Evolutionary conservation across 2,329 filamentous ascomycete species (phyloP).

Genomic region (Aspergillus sergii): DNA sequence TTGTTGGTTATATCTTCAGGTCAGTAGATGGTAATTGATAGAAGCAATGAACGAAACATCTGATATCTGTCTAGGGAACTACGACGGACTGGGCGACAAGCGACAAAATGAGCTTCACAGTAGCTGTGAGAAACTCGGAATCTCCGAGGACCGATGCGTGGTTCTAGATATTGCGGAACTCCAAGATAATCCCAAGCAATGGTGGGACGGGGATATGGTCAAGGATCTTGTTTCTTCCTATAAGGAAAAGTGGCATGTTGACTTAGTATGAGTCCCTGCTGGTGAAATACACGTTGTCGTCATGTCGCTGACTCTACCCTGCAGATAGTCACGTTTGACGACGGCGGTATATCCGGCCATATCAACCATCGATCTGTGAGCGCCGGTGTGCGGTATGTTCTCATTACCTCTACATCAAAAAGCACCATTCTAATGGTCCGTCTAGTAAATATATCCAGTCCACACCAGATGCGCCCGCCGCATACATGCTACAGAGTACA

Average conservation of each 20-base stretch:
- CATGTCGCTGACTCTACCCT: background rate
- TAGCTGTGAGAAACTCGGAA: constrained; percentile 24
- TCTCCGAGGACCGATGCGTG: constrained; percentile 35
- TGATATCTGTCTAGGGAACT: constrained; percentile 14
- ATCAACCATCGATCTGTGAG: constrained; percentile 47
- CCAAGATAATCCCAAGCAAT: constrained; percentile 42
- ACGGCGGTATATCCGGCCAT: constrained; percentile 44
- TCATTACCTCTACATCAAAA: background rate
- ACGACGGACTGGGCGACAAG: constrained; percentile 25
- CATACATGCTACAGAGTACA: constrained; percentile 40
- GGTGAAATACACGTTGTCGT: background rate
- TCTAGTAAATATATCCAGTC: constrained; percentile 23
- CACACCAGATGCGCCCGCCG: constrained; percentile 37
- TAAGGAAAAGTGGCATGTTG: constrained; percentile 41
- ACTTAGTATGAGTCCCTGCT: constrained; percentile 31
- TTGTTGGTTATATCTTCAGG: constrained; percentile 29
- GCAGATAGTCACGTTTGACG: constrained; percentile 47
- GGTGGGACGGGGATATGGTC: constrained; percentile 42
- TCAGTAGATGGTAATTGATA: background rate
- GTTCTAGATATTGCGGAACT: constrained; percentile 40
- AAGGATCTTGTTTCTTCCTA: constrained; percentile 36
- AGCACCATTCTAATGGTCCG: background rate
- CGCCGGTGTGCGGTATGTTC: constrained; percentile 39
- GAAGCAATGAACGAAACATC: background rate
- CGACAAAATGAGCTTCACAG: constrained; percentile 25